Percentiles rank a stretch among this genome's conserved stretches.
These are phyloP conservation scores for Pestalotiopsis sp. DNA, from an alignment of 2,329 filamentous ascomycete genomes.

Conservation along the genomic window DNA sequence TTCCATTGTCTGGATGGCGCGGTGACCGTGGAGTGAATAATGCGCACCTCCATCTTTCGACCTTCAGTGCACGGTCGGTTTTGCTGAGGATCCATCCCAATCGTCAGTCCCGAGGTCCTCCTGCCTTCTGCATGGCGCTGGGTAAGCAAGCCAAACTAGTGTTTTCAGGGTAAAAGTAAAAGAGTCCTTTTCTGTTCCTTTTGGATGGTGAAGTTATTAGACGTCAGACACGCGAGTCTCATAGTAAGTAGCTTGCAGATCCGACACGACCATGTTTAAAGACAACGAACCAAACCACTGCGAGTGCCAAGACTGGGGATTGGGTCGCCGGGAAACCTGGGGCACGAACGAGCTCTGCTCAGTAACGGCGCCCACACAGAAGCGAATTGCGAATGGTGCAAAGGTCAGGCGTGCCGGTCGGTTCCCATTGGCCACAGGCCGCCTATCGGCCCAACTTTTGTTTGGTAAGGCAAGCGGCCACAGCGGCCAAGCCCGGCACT, in stretches of 20 bases:
- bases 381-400: not conserved
- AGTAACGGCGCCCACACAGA: not conserved
- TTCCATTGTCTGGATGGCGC: not conserved
- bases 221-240: too few relatives aligned
- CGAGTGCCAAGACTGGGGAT: not conserved
- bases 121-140: not conserved
- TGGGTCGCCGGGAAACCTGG: not conserved
- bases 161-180: not conserved
- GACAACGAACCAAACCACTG: not conserved
- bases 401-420: not conserved
- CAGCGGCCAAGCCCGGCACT: not conserved
- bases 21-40: not conserved
- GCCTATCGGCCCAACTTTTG: not conserved
- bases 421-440: not conserved
- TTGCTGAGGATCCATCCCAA: not conserved
- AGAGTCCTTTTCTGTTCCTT: not conserved
- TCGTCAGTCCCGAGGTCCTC: not conserved
- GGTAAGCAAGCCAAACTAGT: not conserved
- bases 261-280: not conserved
- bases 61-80: not conserved
- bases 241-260: too few relatives aligned
- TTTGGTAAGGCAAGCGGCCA: not conserved
- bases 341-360: not conserved
- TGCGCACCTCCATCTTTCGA: not conserved
- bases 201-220: not conserved